Percentiles rank a stretch among this genome's conserved stretches.
phyloP scores from a whole-genome alignment of 371 early-diverging fungal genomes.

The Mucor indicus region DNA sequence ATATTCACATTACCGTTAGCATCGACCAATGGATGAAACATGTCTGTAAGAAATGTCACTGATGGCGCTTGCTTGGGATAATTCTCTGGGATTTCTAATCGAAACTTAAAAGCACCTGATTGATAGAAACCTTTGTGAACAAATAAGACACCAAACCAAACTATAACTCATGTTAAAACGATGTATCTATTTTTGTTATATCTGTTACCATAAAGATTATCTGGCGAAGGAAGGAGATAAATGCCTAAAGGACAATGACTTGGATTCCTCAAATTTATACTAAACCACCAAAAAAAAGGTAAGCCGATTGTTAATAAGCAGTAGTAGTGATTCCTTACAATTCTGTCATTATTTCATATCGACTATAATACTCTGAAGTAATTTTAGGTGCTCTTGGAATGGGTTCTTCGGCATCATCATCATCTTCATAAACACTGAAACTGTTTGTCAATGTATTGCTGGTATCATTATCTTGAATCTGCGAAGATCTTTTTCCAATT shows the following conservation, averaged over 20 bases:
- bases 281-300: slow-evolving; percentile 15
- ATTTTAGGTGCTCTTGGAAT: slow-evolving; percentile 13
- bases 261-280: slow-evolving; percentile 68
- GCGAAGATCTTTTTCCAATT: slow-evolving; percentile 5
- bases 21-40: slow-evolving; percentile 97
- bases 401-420: slow-evolving; percentile 16
- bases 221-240: slow-evolving; percentile 74
- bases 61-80: slow-evolving; percentile 85
- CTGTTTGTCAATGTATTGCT: not conserved
- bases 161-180: slow-evolving; percentile 23
- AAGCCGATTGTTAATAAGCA: not conserved
- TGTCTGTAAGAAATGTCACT: slow-evolving; percentile 84
- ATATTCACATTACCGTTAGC: slow-evolving; percentile 62
- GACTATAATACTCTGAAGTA: slow-evolving; percentile 27
- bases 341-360: slow-evolving; percentile 61
- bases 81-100: slow-evolving; percentile 80
- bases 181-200: not conserved
- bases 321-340: slow-evolving; percentile 30
- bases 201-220: slow-evolving; percentile 59
- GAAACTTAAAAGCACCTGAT: slow-evolving; percentile 92
- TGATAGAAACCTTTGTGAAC: slow-evolving; percentile 89
- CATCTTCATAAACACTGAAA: slow-evolving; percentile 2
- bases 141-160: slow-evolving; percentile 85
- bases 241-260: slow-evolving; percentile 81
- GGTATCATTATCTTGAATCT: not conserved